Evolutionary conservation across 192 early-diverging fungal species (phyloP), one percentile per base, ranked within the genome.

Genomic region (Powellomyces hirtus): DNA sequence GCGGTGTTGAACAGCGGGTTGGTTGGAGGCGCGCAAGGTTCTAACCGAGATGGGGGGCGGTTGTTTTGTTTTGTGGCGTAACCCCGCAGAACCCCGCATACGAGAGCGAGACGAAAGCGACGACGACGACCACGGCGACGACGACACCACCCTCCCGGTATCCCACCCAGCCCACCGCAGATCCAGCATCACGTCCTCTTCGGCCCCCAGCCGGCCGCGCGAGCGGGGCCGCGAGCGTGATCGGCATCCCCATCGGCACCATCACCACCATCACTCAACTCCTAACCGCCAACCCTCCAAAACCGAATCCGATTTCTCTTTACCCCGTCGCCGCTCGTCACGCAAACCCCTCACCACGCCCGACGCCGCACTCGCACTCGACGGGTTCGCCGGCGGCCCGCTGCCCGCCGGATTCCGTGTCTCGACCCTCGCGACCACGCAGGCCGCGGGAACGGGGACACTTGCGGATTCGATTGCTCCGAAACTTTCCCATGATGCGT

Each of bases 341-440:
- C 24, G 31, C 18, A 27, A 56, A 30, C 31, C 29, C 5, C 24
- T 56, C 5, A 56, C 53, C 16, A 31, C 18, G 5, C 20, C 53
- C 11, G n/a, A 13, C 40, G 40, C 10, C 10, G 40, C 40, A 10
- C 40, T 13, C 29, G 26, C 29, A 16, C 24, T 29, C 29, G 53
- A 56, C 66, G 29, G 50, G 46, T 64, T 31, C 34, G 36, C 38
- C 71, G 36, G 36, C 16, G 64, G 45, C n/a, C 26, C 44, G 1
- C 34, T 78, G 16, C 62, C 66, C 14, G 29, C 34, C 40, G 74
- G 70, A 36, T 75, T 59, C 34, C 37, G 68, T 27, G 13, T 62
- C 1, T 70, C 71, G 0, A 76, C 68, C 1, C 45, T 79, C 8
- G 66, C 38, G 8, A 56, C 64, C 29, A 64, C 52, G 26, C 42